Evolutionary conservation across 768 basidiomycete species (phyloP), one percentile per base, ranked within the genome.

Genomic region (Mycena galericulata): DNA sequence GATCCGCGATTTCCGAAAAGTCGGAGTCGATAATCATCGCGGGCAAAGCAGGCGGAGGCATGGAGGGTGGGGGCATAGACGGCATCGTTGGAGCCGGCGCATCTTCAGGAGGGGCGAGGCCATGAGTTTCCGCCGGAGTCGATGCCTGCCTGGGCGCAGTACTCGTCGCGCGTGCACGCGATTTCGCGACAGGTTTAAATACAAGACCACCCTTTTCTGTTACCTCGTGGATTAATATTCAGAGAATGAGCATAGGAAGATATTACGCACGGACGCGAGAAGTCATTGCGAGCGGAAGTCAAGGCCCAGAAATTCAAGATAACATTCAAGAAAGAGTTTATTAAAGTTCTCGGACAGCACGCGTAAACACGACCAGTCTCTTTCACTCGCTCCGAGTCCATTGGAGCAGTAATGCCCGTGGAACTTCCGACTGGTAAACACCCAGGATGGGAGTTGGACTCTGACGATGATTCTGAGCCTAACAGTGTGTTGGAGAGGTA

Each of bases 121-220:
- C 43, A 50, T 30, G 55, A 22, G 36, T 43, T 11, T 61, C 43
- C 7, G 58, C 53, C 57, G 66, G 65, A 41, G 57, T 55, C 46
- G 66, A 65, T 53, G 69, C 47, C 63, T 74, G 62, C 34, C 73
- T 59, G n/a, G 80, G 76, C 15, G 70, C 46, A 12, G 72, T 70
- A 50, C 70, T 68, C 45, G 70, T 68, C 41, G 80, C 74, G 29
- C 89, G 88, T 17, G 84, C 72, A 51, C 90, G 83, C 11, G 86
- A 78, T 74, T 89, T 90, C 17, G 80, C 82, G 4, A 91, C 83
- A n/a, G 92, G 92, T 74, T 85, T 87, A 72, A 94, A 94, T 60
- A 92, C 77, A 7, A 89, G 85, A 10, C 86, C 83, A 18, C 92
- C 92, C 75, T 94, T 94, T 75, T 93, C 92, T 94, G 72, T 22